Percentiles rank a stretch among this genome's conserved stretches.
Conservation (phyloP, 2,329 filamentous ascomycete genomes). For the Cytospora schulzeri region DNA sequence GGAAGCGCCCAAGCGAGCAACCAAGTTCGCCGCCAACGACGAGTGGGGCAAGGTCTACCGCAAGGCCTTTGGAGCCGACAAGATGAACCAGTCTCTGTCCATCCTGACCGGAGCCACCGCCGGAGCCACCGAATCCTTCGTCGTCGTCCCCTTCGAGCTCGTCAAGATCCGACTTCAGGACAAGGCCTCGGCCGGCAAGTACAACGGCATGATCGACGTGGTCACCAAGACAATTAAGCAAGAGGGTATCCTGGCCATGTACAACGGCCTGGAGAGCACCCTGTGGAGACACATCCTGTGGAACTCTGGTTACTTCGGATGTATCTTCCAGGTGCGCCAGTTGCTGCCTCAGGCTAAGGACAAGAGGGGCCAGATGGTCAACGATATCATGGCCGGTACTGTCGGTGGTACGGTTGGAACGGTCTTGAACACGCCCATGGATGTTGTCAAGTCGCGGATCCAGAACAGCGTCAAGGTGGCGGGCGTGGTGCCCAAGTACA, state of each 20-base stretch:
- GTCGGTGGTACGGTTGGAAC: slow-evolving; percentile 88
- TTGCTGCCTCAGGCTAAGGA: slow-evolving; percentile 79
- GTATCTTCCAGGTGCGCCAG: slow-evolving; percentile 93
- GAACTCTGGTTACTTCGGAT: slow-evolving; percentile 95
- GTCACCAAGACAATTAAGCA: slow-evolving; percentile 78
- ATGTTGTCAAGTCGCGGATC: slow-evolving; percentile 97
- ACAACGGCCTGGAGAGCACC: slow-evolving; percentile 95
- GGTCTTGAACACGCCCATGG: slow-evolving; percentile 88
- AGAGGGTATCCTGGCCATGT: slow-evolving; percentile 85
- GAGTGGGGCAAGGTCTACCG: slow-evolving; percentile 97
- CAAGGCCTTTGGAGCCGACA: slow-evolving; percentile 76
- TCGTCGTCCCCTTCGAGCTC: slow-evolving; percentile 96
- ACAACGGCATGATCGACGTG: slow-evolving; percentile 79
- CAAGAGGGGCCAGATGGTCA: slow-evolving; percentile 79
- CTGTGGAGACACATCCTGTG: slow-evolving; percentile 87
- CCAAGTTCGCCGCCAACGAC: slow-evolving; percentile 98
- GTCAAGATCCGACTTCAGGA: slow-evolving; percentile 99
- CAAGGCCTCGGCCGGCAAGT: slow-evolving; percentile 87
- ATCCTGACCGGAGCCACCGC: slow-evolving; percentile 92
- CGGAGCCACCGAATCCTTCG: slow-evolving; percentile 92
- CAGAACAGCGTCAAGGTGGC: slow-evolving; percentile 87
- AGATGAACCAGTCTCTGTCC: slow-evolving; percentile 91
- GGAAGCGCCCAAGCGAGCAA: slow-evolving; percentile 85
- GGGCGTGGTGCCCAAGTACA: slow-evolving; percentile 90
- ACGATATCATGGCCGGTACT: slow-evolving; percentile 84